Percentiles rank a stretch among this genome's conserved stretches.
These are phyloP conservation scores for Globisporangium heterothallicum DNA, from an alignment of 352 stramenopile genomes.

Conservation along the genomic window DNA sequence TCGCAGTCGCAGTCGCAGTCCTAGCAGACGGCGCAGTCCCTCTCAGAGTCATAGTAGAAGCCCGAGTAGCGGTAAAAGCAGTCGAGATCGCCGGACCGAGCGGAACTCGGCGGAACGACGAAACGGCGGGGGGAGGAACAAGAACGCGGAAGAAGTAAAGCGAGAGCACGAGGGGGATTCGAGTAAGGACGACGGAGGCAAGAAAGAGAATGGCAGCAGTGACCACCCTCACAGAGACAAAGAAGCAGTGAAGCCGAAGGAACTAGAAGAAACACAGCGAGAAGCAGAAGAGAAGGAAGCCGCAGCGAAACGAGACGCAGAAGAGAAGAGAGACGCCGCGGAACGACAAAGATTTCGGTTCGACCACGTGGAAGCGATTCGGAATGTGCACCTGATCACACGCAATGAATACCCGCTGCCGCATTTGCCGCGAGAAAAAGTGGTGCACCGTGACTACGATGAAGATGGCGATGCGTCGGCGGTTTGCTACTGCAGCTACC, in stretches of 20 bases:
- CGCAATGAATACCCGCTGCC: slow-evolving; percentile 72
- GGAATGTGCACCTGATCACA: slow-evolving; percentile 51
- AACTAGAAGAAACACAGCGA: neutral
- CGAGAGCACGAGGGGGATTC: too few relatives aligned
- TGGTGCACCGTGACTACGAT: slow-evolving; percentile 20
- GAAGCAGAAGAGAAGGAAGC: neutral
- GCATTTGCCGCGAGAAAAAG: slow-evolving; percentile 34
- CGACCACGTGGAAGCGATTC: slow-evolving; percentile 65
- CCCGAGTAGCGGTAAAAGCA: neutral
- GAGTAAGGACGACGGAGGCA: neutral
- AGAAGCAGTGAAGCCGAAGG: slow-evolving; percentile 1
- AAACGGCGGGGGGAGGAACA: neutral
- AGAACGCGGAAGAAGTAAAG: neutral
- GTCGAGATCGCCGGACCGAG: neutral
- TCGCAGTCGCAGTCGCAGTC: slow-evolving; percentile 5
- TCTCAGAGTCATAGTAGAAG: neutral
- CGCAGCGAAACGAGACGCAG: neutral
- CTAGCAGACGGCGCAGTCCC: neutral
- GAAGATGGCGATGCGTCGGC: slow-evolving; percentile 34
- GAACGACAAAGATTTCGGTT: slow-evolving; percentile 11
- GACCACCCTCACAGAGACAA: neutral
- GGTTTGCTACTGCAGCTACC: slow-evolving; percentile 58
- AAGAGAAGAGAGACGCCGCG: neutral
- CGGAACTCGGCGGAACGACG: neutral
- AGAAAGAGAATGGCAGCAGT: neutral